A percentile compares a stretch with the other conserved stretches of the same genome.
phyloP scores from a whole-genome alignment of 768 basidiomycete genomes.

The Amyloporia xantha region DNA sequence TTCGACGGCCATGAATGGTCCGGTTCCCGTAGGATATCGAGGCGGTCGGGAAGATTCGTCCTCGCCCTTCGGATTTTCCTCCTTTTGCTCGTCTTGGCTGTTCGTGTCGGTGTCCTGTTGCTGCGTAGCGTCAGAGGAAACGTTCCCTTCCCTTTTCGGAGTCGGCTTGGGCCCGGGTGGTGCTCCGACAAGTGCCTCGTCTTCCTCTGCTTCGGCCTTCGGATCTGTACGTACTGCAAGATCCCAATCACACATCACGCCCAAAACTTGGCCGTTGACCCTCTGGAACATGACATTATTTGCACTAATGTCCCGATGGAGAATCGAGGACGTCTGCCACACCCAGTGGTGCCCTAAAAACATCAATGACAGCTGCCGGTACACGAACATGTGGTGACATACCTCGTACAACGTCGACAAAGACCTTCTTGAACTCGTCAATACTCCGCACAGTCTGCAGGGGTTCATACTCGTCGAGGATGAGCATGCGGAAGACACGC shows the following conservation, averaged over 20 bases:
- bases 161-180: too few species aligned
- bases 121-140: not conserved
- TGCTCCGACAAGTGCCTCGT: too few species aligned
- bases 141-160: not conserved
- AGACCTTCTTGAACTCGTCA: constrained; percentile 3
- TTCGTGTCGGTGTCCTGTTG: not conserved
- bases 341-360: constrained; percentile 10
- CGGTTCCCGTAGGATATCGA: constrained; percentile 5
- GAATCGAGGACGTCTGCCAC: not conserved
- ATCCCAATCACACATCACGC: too few species aligned
- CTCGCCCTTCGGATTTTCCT: not conserved
- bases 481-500: not conserved
- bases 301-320: constrained; percentile 7
- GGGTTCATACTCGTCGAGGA: not conserved
- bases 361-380: not conserved
- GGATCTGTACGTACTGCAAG: too few species aligned
- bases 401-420: constrained; percentile 2
- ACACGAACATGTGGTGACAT: not conserved
- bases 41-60: not conserved
- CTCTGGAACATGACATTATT: not conserved
- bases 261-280: too few species aligned
- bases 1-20: constrained; percentile 6
- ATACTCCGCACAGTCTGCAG: not conserved
- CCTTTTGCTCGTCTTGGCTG: not conserved
- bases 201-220: too few species aligned